Evolutionary conservation across 2,329 filamentous ascomycete genomes (phyloP), one percentile per base, ranked within the genome.

Genomic region (Simplicillium sp.): DNA sequence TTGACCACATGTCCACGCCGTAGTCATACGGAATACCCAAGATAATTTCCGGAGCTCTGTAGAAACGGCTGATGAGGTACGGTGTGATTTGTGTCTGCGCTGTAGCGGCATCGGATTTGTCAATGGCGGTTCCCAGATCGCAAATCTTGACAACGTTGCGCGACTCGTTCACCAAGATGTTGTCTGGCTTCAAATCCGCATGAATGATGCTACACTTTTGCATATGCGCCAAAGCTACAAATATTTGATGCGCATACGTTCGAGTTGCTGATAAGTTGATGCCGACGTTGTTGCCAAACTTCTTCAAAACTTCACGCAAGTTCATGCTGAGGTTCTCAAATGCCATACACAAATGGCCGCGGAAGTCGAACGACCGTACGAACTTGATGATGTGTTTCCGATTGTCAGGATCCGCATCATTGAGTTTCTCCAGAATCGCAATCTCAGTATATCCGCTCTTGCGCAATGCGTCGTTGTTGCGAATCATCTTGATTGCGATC

Each of bases 401-500:
- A 56, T 90, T 84, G 18, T 94, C 86, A 0, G 84, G 81, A 56
- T 98, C 92, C 25, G 84, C 80, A 36, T 83, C 80, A 52, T 84
- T 87, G 41, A 98, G 77, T 55, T 90, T 89, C 56, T 92, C 79
- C 36, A 98, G 66, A 48, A 97, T 95, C 34, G 87, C 84, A 57
- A 97, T 94, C 60, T 98, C 92, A 44, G 92, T 96, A 61, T 88
- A 81, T 15, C 89, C 92, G 36, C 88, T 89, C 61, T 95, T 96
- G 50, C 81, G 76, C 60, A 96, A 83, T 11, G 87, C 85, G 55
- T 95, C 89, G 54, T 98, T 97, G 61, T 94, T 94, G 47, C 92
- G 85, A 62, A 97, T 94, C 53, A 98, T 92, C 66, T 98, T 98
- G 71, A 98, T 85, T 17, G 92, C 92, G 28, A 97, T 89, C n/a